Percentiles rank a stretch among this genome's conserved stretches.
Evolutionary conservation across 495 filamentous ascomycete species (phyloP).

Genomic region (Cercophora samala): DNA sequence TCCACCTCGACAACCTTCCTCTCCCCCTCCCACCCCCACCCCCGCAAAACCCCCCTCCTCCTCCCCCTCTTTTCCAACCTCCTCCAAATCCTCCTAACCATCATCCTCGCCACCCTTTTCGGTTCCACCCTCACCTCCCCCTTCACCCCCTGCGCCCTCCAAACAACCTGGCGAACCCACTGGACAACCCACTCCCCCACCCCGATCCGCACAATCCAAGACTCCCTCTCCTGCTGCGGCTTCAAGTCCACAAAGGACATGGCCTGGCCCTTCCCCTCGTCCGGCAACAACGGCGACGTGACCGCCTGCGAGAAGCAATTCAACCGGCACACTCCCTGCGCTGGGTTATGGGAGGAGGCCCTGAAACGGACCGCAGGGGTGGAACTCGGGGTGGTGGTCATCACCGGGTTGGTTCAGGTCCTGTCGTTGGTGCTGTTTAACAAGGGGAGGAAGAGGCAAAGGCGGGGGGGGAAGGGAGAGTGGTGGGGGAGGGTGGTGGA

Average conservation of each 20-base stretch:
- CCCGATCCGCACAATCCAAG: conserved; percentile 1
- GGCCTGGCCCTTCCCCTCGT: background rate
- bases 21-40: conserved; percentile 10
- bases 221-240: background rate
- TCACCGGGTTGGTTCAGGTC: background rate
- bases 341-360: background rate
- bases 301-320: background rate
- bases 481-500: background rate
- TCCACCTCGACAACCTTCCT: conserved; percentile 29
- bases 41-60: too few species aligned
- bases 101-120: background rate
- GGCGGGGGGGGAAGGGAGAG: too few species aligned
- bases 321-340: background rate
- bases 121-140: background rate
- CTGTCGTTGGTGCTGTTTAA: background rate
- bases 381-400: background rate
- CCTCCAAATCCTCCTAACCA: background rate
- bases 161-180: background rate
- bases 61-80: conserved; percentile 2
- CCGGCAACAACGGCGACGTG: background rate
- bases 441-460: background rate
- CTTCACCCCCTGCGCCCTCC: background rate
- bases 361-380: background rate
- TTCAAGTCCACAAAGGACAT: background rate
- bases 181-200: background rate